These are phyloP conservation scores for Bruguiera parviflora DNA, from an alignment of 345 rosid species.

Conservation along the genomic window DNA sequence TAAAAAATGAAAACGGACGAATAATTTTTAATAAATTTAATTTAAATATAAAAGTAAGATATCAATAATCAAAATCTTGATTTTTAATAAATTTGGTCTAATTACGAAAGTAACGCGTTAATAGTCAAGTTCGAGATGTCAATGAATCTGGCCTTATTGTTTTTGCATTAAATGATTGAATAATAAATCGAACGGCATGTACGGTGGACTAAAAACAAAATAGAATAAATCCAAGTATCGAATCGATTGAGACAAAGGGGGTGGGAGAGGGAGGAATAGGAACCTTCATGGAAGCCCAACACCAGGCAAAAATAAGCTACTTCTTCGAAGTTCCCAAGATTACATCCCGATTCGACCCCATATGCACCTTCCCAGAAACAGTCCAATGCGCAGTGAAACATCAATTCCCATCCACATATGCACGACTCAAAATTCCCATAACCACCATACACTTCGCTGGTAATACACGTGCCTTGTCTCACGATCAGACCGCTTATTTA, in stretches of 20 bases:
- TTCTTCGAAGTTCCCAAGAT: background rate
- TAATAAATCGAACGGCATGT: too few species aligned
- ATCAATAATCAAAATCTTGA: too few species aligned
- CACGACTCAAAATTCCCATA: background rate
- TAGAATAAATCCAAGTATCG: conserved; percentile 26
- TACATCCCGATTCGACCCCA: conserved; percentile 3
- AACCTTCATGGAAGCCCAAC: conserved; percentile 43
- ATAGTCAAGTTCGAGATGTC: too few species aligned
- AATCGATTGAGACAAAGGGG: background rate
- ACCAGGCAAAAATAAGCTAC: conserved; percentile 16
- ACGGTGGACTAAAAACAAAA: background rate
- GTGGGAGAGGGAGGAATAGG: conserved; percentile 15
- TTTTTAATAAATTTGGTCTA: too few species aligned
- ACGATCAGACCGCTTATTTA: background rate
- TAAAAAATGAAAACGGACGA: too few species aligned
- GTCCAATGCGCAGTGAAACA: background rate
- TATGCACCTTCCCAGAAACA: conserved; percentile 50
- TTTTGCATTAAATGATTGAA: too few species aligned
- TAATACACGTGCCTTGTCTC: background rate
- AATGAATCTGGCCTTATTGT: too few species aligned
- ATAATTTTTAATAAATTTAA: too few species aligned
- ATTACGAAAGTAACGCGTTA: too few species aligned
- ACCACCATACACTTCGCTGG: background rate
- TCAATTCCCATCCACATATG: background rate
- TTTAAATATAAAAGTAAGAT: too few species aligned